Percentiles rank a stretch among this genome's conserved stretches.
Evolutionary conservation across 495 filamentous ascomycete genomes (phyloP).

Genomic region (Cercophora sp.): DNA sequence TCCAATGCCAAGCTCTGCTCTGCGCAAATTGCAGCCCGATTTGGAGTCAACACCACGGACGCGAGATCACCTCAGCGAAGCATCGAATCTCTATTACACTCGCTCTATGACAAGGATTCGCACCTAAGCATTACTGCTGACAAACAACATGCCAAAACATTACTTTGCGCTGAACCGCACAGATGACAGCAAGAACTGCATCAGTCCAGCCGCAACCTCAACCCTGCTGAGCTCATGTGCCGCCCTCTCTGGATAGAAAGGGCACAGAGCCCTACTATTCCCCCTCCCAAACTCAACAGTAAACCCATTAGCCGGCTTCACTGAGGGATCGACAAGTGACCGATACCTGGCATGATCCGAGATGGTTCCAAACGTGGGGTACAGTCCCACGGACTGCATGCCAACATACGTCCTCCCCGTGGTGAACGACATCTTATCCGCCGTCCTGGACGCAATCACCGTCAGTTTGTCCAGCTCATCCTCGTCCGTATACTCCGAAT

Average conservation of each 20-base stretch:
- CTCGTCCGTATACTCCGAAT: slow-evolving; percentile 35
- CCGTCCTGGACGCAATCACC: background rate
- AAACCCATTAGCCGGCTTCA: slow-evolving; percentile 35
- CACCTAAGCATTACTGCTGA: background rate
- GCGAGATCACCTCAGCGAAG: no score
- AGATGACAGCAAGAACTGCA: slow-evolving; percentile 5
- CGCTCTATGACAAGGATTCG: background rate
- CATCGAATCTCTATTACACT: no score
- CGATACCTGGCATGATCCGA: slow-evolving; percentile 12
- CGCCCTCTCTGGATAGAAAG: background rate
- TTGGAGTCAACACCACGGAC: no score
- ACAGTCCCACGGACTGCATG: slow-evolving; percentile 27
- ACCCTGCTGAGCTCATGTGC: background rate
- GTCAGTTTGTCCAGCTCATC: background rate
- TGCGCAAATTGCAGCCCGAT: no score
- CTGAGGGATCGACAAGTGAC: slow-evolving; percentile 3
- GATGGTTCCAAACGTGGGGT: slow-evolving; percentile 31
- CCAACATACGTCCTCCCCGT: slow-evolving; percentile 28
- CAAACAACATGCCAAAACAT: no score
- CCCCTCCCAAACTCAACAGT: slow-evolving; percentile 42
- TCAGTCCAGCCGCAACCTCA: slow-evolving; percentile 1
- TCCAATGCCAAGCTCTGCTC: no score
- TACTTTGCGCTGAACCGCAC: background rate
- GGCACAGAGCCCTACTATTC: slow-evolving; percentile 8
- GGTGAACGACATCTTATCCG: slow-evolving; percentile 11